A percentile compares a stretch with the other conserved stretches of the same genome.
These are phyloP conservation scores for Cyberlindnera mycetangii DNA, from an alignment of 805 yeast genomes.

Conservation along the genomic window DNA sequence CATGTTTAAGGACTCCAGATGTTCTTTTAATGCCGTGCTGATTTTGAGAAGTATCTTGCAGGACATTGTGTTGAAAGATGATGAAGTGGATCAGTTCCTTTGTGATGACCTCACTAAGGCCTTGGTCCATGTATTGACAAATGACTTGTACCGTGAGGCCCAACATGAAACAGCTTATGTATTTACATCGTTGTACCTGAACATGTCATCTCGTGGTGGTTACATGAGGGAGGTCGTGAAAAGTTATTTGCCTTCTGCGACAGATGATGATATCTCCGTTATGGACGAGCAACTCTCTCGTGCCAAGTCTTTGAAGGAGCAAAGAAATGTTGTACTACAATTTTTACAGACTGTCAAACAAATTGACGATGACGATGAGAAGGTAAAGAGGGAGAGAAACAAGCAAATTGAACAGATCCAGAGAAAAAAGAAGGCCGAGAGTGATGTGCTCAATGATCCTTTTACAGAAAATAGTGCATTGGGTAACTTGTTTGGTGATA, in stretches of 20 bases:
- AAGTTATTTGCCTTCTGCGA: constrained; percentile 50
- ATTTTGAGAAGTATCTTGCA: constrained; percentile 72
- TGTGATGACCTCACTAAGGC: constrained; percentile 65
- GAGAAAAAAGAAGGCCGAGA: constrained; percentile 44
- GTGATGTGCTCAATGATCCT: constrained; percentile 71
- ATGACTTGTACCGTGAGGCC: constrained; percentile 78
- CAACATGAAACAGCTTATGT: constrained; percentile 92
- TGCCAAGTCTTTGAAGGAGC: constrained; percentile 72
- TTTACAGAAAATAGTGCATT: constrained; percentile 66
- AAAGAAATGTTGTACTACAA: constrained; percentile 74
- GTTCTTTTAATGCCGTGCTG: constrained; percentile 86
- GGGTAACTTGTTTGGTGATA: constrained; percentile 52
- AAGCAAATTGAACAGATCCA: constrained; percentile 53
- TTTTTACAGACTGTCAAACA: constrained; percentile 64
- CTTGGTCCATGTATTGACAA: constrained; percentile 62
- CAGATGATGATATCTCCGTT: constrained; percentile 53
- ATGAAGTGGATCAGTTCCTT: constrained; percentile 65
- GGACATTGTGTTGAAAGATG: constrained; percentile 64
- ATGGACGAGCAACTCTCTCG: constrained; percentile 62
- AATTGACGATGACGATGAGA: constrained; percentile 41
- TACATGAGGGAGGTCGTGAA: constrained; percentile 63
- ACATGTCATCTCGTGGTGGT: constrained; percentile 64
- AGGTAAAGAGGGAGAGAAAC: constrained; percentile 44
- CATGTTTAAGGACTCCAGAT: constrained; percentile 82
- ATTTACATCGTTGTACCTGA: constrained; percentile 73